A percentile compares a stretch with the other conserved stretches of the same genome.
These are phyloP conservation scores for Colletotrichum sublineola DNA, from an alignment of 2,329 filamentous ascomycete species.

Conservation along the genomic window DNA sequence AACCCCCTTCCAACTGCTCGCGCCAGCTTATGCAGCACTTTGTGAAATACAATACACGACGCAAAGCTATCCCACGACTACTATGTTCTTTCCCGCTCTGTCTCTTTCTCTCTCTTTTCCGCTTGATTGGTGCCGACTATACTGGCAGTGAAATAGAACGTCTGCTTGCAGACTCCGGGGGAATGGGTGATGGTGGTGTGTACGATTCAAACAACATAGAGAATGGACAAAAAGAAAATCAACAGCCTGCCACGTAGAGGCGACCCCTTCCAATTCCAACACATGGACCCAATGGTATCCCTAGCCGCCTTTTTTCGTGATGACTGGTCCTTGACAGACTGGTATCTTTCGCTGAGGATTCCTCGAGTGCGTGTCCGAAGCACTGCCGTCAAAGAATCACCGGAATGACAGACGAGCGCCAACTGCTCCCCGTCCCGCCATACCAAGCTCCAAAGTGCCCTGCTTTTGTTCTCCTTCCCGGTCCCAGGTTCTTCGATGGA, in stretches of 20 bases:
- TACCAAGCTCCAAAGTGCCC: conserved; percentile 45
- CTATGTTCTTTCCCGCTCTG: conserved; percentile 6
- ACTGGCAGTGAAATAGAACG: conserved; percentile 34
- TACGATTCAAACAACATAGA: conserved; percentile 43
- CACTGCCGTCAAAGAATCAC: conserved; percentile 25
- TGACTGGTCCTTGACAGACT: conserved; percentile 33
- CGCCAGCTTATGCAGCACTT: conserved; percentile 39
- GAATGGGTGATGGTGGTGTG: conserved; percentile 21
- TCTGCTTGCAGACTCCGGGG: conserved; percentile 39
- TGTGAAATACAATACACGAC: conserved; percentile 32
- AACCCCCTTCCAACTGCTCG: conserved; percentile 17
- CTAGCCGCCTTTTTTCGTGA: conserved; percentile 38
- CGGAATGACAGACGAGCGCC: conserved; percentile 33
- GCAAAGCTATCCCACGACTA: conserved; percentile 20
- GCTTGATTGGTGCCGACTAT: conserved; percentile 26
- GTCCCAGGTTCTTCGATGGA: conserved; percentile 51
- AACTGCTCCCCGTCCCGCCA: conserved; percentile 42
- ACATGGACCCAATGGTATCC: conserved; percentile 38
- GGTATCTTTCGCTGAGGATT: conserved; percentile 29
- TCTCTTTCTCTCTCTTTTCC: conserved; percentile 10
- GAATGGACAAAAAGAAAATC: conserved; percentile 42
- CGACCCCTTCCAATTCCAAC: conserved; percentile 35
- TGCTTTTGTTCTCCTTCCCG: conserved; percentile 47
- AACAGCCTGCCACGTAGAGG: conserved; percentile 40
- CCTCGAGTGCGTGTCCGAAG: conserved; percentile 13